Base-by-base conservation (phyloP, 129 eudicot species). In the Ambrosia trifida region DNA sequence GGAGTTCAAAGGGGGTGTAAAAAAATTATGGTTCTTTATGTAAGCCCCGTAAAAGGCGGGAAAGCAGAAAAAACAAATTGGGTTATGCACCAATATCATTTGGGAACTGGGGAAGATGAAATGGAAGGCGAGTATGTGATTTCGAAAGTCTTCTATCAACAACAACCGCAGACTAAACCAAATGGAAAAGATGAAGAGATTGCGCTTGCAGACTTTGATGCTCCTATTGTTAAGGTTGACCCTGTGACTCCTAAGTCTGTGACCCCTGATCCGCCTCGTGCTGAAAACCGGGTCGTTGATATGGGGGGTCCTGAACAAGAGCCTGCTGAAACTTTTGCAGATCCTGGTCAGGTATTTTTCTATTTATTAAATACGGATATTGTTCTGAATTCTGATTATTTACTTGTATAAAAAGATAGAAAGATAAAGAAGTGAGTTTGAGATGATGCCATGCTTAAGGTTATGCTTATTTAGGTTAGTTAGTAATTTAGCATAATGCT, bases 11-110 rank as follows among this genome's bases (percentile, higher is more conserved):
- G 69, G 12, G 99, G 97, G 14, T 90, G 97, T 63, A 90, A 95
- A 80, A 95, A 95, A 78, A 95, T 95, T 56, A 95, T 95, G 99
- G 99, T 95, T 82, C 88, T 95, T 14, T 90, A 95, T 70, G 57
- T 83, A n/a, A 88, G 85, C 75, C 82, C 86, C 2, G 75, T 68
- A 18, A 84, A 78, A 64, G 99, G 97, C 20, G 96, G 91, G 32
- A 95, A 90, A 79, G 70, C 99, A 2, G 99, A 95, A 72, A 95
- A 95, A 80, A 86, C 96, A 14, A 88, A 84, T 80, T 95, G 99
- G 99, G 99, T 95, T 18, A 95, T 95, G 99, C 97, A 95, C 74
- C 99, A 95, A 28, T 95, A 95, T 79, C 99, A 95, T 76, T 62
- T 95, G 32, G 99, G 99, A 14, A 88, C 97, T 7, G 88, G 75